Evolutionary conservation across 2,329 filamentous ascomycete genomes (phyloP).

Genomic region (Ophiostoma fasciatum): DNA sequence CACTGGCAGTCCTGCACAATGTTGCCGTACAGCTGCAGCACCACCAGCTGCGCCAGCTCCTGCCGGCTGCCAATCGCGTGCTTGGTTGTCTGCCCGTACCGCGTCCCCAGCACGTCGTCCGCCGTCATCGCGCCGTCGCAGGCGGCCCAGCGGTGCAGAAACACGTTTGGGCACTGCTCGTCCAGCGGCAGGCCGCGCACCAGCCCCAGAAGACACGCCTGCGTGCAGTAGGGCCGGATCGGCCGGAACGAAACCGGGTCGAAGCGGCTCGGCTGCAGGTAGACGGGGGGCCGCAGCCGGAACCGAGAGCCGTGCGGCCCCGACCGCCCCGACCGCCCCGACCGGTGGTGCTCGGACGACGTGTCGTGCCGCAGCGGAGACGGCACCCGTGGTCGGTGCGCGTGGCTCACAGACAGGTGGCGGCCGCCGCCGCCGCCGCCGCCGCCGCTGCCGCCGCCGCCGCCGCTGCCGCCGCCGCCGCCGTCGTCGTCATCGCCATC

Average conservation of each 20-base stretch:
- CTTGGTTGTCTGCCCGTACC: neutral
- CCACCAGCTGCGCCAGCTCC: neutral
- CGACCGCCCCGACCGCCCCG: no score
- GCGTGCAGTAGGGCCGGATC: constrained; percentile 3
- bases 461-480: no score
- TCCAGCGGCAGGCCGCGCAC: neutral
- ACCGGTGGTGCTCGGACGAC: neutral
- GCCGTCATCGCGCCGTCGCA: neutral
- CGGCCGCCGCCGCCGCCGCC: no score
- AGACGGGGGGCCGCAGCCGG: neutral
- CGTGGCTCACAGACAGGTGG: no score
- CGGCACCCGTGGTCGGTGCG: neutral
- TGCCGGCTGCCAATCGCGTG: neutral
- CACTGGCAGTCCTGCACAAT: neutral
- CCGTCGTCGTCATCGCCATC: no score
- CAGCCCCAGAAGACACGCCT: constrained; percentile 3
- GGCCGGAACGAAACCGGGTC: constrained; percentile 1
- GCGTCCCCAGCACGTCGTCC: neutral
- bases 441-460: no score
- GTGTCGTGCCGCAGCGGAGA: neutral
- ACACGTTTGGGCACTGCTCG: neutral
- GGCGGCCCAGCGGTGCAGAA: neutral
- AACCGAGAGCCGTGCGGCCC: neutral
- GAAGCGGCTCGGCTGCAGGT: neutral
- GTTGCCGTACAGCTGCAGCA: neutral